Conservation (phyloP, 768 basidiomycete species). For the Saitozyma podzolica region DNA sequence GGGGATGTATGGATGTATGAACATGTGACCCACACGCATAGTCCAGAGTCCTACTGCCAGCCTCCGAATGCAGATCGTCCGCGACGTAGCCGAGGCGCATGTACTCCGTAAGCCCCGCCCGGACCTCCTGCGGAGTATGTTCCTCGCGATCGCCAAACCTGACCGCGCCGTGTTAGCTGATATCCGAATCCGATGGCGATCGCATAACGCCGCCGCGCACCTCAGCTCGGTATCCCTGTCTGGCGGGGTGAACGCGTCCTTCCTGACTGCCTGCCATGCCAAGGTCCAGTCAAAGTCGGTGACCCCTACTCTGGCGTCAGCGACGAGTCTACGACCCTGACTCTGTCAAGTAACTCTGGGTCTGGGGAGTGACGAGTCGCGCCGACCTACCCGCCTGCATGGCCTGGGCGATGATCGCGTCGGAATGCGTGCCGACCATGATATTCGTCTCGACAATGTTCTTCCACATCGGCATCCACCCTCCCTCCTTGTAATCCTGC, state of each 20-base stretch:
- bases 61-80: conserved; percentile 73
- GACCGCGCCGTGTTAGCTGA: not conserved
- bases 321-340: no score
- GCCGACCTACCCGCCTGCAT: conserved; percentile 30
- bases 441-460: conserved; percentile 82
- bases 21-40: conserved; percentile 64
- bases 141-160: conserved; percentile 66
- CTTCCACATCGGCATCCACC: conserved; percentile 91
- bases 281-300: conserved; percentile 64
- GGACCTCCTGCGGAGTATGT: conserved; percentile 61
- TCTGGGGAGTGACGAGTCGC: not conserved
- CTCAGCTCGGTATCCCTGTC: conserved; percentile 52
- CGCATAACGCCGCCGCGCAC: conserved; percentile 59
- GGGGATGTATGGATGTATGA: conserved; percentile 1
- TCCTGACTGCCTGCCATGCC: conserved; percentile 73
- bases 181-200: not conserved
- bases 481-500: conserved; percentile 70
- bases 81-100: conserved; percentile 72
- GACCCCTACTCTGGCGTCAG: conserved; percentile 53
- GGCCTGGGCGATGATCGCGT: conserved; percentile 34
- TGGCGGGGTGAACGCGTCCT: conserved; percentile 63
- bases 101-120: conserved; percentile 75
- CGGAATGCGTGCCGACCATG: conserved; percentile 78
- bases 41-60: conserved; percentile 73
- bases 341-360: no score